Evolutionary conservation across 1,139 yeast species (phyloP).

Genomic region (Arxiozyma slooffiae): DNA sequence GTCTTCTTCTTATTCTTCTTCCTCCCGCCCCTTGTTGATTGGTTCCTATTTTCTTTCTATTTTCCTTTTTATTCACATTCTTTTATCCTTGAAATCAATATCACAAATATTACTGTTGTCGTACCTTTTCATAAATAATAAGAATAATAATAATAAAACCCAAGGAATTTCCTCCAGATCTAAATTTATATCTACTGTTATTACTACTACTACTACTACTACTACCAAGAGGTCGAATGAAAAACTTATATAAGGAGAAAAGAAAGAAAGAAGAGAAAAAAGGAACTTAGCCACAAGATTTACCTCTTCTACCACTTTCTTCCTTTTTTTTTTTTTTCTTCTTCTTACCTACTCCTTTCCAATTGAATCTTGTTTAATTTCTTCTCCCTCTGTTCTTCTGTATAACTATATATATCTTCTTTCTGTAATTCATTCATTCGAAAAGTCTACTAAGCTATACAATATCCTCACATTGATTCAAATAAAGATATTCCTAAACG

Average conservation of each 20-base stretch:
- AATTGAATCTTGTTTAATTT: too few species aligned
- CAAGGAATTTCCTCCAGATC: background rate
- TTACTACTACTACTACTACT: too few species aligned
- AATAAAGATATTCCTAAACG: too few species aligned
- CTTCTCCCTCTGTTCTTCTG: too few species aligned
- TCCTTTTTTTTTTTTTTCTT: too few species aligned
- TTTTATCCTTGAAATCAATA: too few species aligned
- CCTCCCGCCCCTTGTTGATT: background rate
- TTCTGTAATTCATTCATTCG: too few species aligned
- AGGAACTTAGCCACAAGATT: background rate
- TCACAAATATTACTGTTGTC: background rate
- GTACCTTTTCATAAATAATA: background rate
- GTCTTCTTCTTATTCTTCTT: background rate
- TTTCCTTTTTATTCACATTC: background rate
- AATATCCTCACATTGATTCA: too few species aligned
- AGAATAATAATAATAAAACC: too few species aligned
- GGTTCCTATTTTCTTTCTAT: background rate
- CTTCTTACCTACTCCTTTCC: background rate
- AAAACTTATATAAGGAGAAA: background rate
- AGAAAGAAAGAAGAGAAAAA: background rate
- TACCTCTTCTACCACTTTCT: background rate
- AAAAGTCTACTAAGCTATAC: too few species aligned
- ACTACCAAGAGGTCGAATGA: background rate
- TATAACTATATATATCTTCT: too few species aligned
- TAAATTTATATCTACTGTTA: background rate